Percentiles rank a stretch among this genome's conserved stretches.
These are phyloP conservation scores for Eutypa lata DNA, from an alignment of 2,329 filamentous ascomycete genomes.

Conservation along the genomic window DNA sequence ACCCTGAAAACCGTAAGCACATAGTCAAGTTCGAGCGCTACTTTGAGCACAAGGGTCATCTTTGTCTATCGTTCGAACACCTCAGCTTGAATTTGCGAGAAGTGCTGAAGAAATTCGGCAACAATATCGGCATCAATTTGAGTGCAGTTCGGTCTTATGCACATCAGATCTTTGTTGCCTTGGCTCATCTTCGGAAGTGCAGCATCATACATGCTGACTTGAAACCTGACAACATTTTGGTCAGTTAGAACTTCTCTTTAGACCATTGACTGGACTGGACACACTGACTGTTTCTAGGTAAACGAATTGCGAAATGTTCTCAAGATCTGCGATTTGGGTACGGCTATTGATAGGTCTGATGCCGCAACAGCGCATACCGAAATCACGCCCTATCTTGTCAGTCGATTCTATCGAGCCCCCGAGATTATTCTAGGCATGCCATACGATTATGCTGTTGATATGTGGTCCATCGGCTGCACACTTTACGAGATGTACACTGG, in stretches of 20 bases:
- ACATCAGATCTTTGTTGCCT: slow-evolving; percentile 87
- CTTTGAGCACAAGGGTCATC: slow-evolving; percentile 91
- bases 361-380: slow-evolving; percentile 69
- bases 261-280: neutral
- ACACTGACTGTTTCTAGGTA: slow-evolving; percentile 45
- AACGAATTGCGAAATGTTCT: slow-evolving; percentile 80
- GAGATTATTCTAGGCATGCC: slow-evolving; percentile 97
- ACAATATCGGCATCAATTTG: slow-evolving; percentile 89
- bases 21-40: slow-evolving; percentile 81
- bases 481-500: slow-evolving; percentile 96
- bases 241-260: slow-evolving; percentile 32
- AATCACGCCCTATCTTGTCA: slow-evolving; percentile 91
- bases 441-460: slow-evolving; percentile 90
- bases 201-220: slow-evolving; percentile 94
- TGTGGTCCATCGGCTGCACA: slow-evolving; percentile 98
- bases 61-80: slow-evolving; percentile 97
- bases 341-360: slow-evolving; percentile 88
- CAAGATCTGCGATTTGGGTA: slow-evolving; percentile 95
- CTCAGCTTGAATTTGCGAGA: slow-evolving; percentile 90
- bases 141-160: slow-evolving; percentile 85
- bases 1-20: slow-evolving; percentile 87
- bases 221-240: slow-evolving; percentile 96
- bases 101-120: slow-evolving; percentile 91
- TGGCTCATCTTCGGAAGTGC: slow-evolving; percentile 85
- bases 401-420: slow-evolving; percentile 93